Conservation (phyloP, 345 rosid genomes). For the Dipteronia sinensis region DNA sequence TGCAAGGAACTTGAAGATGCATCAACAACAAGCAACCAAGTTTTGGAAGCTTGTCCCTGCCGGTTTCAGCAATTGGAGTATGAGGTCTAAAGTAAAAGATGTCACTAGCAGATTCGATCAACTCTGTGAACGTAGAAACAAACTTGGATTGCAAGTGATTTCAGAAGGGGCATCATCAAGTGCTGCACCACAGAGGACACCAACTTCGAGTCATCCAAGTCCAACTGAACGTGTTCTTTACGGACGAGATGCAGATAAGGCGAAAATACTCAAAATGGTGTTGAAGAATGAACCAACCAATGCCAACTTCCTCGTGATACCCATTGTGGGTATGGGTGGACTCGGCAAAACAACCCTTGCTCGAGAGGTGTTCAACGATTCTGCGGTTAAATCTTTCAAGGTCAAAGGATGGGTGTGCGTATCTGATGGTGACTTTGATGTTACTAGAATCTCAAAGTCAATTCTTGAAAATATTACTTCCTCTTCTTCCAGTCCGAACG, state of each 20-base stretch:
- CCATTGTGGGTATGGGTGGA: constrained; percentile 3
- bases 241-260: not conserved
- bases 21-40: no score
- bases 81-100: not conserved
- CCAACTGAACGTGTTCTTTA: not conserved
- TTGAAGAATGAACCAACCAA: no score
- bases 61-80: not conserved
- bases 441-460: not conserved
- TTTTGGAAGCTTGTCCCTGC: not conserved
- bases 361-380: not conserved
- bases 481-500: not conserved
- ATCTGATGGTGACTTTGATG: not conserved
- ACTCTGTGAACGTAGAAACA: not conserved
- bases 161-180: not conserved
- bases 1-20: not conserved
- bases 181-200: not conserved
- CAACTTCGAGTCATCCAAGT: not conserved
- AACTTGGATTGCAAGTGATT: not conserved
- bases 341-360: constrained; percentile 14
- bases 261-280: not conserved
- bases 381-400: not conserved
- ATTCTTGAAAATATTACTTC: not conserved
- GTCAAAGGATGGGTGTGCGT: constrained; percentile 1
- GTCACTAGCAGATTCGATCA: not conserved
- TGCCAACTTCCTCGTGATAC: not conserved